Evolutionary conservation across 148 eudicot genomes (phyloP).

Genomic region (Selenicereus undatus): DNA sequence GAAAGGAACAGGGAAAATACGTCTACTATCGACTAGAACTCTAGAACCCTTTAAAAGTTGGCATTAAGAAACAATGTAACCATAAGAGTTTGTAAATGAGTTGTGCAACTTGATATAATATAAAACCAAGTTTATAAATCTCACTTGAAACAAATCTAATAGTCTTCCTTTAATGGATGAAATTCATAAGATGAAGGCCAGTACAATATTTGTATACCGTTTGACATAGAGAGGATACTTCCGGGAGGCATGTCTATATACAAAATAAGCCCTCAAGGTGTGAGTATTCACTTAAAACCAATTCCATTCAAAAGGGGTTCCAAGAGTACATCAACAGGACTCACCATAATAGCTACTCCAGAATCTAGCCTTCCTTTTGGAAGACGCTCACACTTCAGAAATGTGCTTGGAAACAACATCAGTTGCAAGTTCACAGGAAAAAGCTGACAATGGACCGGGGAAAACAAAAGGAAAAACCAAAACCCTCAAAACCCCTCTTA

Average conservation of each 20-base stretch:
- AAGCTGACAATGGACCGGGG: background rate
- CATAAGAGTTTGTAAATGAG: too few relatives aligned
- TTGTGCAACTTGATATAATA: too few relatives aligned
- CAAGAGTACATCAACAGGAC: background rate
- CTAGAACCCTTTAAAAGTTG: too few relatives aligned
- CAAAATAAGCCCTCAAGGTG: background rate
- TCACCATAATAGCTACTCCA: background rate
- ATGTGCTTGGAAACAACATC: background rate
- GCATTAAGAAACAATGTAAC: too few relatives aligned
- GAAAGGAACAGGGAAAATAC: too few relatives aligned
- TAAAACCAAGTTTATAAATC: too few relatives aligned
- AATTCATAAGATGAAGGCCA: background rate
- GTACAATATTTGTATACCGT: too few relatives aligned
- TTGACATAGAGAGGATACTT: too few relatives aligned
- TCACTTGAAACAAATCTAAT: too few relatives aligned
- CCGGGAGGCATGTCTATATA: too few relatives aligned
- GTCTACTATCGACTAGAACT: too few relatives aligned
- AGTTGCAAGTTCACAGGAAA: conserved; percentile 3
- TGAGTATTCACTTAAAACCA: background rate
- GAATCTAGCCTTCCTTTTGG: conserved; percentile 11
- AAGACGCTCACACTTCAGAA: background rate
- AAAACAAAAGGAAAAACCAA: conserved; percentile 9
- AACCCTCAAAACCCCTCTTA: conserved; percentile 20
- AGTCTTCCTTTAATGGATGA: background rate
- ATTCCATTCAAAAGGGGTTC: background rate